phyloP scores from a whole-genome alignment of 2,329 filamentous ascomycete genomes.

The Diplodia corticola region DNA sequence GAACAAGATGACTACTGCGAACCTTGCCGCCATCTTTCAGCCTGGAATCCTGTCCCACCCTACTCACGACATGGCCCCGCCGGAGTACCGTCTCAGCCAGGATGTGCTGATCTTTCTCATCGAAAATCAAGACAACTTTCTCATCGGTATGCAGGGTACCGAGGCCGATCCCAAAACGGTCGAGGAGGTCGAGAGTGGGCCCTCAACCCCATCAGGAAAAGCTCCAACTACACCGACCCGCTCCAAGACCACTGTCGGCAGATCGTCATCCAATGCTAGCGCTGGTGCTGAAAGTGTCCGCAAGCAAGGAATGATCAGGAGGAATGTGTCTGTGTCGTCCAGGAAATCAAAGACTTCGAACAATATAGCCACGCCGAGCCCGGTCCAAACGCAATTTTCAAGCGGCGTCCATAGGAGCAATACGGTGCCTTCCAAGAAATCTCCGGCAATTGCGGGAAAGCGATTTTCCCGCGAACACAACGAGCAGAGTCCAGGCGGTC shows the following conservation, averaged over 20 bases:
- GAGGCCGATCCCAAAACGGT: constrained; percentile 83
- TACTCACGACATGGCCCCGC: constrained; percentile 89
- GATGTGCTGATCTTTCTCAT: constrained; percentile 97
- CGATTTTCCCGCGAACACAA: constrained; percentile 52
- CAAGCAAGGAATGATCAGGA: constrained; percentile 74
- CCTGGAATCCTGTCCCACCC: constrained; percentile 95
- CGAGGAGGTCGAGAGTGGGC: constrained; percentile 69
- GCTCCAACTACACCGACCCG: constrained; percentile 49
- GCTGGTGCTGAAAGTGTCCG: constrained; percentile 84
- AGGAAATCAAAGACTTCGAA: constrained; percentile 76
- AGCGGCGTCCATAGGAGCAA: constrained; percentile 76
- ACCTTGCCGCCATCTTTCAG: constrained; percentile 95
- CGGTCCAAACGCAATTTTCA: constrained; percentile 44
- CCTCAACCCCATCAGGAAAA: constrained; percentile 53
- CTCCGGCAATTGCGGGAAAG: constrained; percentile 67
- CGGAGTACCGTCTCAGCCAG: constrained; percentile 92
- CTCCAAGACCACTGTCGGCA: constrained; percentile 60
- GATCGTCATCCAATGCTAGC: constrained; percentile 85
- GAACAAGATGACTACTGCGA: constrained; percentile 95
- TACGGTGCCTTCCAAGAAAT: constrained; percentile 88
- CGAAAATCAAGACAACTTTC: constrained; percentile 96
- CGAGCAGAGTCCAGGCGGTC: constrained; percentile 13
- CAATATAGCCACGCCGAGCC: constrained; percentile 62
- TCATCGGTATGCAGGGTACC: constrained; percentile 98
- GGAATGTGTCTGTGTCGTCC: constrained; percentile 93